A percentile compares a stretch with the other conserved stretches of the same genome.
Evolutionary conservation across 2,329 filamentous ascomycete species (phyloP).

Genomic region (Cladosporium sp.): DNA sequence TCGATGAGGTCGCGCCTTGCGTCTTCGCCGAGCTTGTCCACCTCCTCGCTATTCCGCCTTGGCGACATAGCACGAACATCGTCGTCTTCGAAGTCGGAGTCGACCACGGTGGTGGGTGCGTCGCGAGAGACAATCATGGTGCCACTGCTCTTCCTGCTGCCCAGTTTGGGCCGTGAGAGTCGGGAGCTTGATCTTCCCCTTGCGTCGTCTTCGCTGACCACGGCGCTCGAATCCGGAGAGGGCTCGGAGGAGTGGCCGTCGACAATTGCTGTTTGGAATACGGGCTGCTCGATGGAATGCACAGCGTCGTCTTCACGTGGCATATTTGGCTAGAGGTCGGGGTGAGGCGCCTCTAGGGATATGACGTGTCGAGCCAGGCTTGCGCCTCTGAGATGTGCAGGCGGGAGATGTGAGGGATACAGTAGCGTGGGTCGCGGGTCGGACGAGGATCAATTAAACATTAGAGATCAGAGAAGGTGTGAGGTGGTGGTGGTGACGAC

Average conservation of each 20-base stretch:
- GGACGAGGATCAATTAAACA: conserved; percentile 16
- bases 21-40: conserved; percentile 82
- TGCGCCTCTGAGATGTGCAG: conserved; percentile 6
- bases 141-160: conserved; percentile 73
- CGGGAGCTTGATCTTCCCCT: conserved; percentile 21
- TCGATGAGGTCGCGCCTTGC: conserved; percentile 66
- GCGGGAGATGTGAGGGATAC: not conserved
- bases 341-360: conserved; percentile 5
- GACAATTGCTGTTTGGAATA: conserved; percentile 12
- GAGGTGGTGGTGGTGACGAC: not conserved
- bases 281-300: conserved; percentile 16
- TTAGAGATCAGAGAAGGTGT: conserved; percentile 12
- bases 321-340: conserved; percentile 16
- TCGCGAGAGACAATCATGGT: conserved; percentile 78
- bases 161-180: conserved; percentile 60
- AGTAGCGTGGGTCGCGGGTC: conserved; percentile 7
- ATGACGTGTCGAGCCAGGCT: conserved; percentile 13
- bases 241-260: conserved; percentile 24
- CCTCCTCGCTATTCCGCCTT: conserved; percentile 82
- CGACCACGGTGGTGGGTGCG: conserved; percentile 53
- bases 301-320: conserved; percentile 13
- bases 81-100: conserved; percentile 75
- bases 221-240: conserved; percentile 34
- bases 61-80: conserved; percentile 96
- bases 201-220: conserved; percentile 35